Evolutionary conservation across 2,329 filamentous ascomycete species (phyloP), one percentile per base, ranked within the genome.

Genomic region (Exophiala sp.): DNA sequence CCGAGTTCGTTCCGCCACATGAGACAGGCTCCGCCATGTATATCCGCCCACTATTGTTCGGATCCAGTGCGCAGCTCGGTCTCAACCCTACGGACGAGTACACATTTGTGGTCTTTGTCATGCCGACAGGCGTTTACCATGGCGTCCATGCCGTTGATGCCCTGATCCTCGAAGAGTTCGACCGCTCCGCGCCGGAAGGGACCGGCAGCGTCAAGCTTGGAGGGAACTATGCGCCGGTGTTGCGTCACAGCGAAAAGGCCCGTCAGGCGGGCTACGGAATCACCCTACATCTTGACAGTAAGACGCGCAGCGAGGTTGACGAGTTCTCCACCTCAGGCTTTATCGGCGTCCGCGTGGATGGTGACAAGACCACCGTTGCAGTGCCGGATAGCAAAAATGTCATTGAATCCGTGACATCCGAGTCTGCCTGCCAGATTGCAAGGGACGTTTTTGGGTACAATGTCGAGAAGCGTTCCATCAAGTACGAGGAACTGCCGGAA

Each of bases 321-420:
- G 91, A 98, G 75, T 98, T 97, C 66, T 93, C 86, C 59, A 97
- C 93, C 0, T 90, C 85, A 56, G 91, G 88, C 1, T 97, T 98
- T 68, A 85, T 97, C 57, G 93, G 89, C 2, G 85, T 87, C 4
- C 75, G 78, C 58, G 76, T 77, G 48, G 73, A 81, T 37, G 79
- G 76, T 2, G 75, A 63, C 22, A 55, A 57, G 6, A 57, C 57
- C 10, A 91, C 85, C 6, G 73, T 97, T 2, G 82, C 93, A 3
- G 83, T 93, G n/a, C 90, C 91, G 0, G 86, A 94, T 68, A 91
- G 86, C 63, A 83, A 82, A 63, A 89, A 83, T 62, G 87, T 94
- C 34, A 96, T 97, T 65, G 82, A 88, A 64, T 93, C 80, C 43
- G 86, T 95, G 37, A 96, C 88, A 2, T 85, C 84, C 49, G 81